These are phyloP conservation scores for Helicostylum pulchrum DNA, from an alignment of 192 early-diverging fungal species.

Conservation along the genomic window DNA sequence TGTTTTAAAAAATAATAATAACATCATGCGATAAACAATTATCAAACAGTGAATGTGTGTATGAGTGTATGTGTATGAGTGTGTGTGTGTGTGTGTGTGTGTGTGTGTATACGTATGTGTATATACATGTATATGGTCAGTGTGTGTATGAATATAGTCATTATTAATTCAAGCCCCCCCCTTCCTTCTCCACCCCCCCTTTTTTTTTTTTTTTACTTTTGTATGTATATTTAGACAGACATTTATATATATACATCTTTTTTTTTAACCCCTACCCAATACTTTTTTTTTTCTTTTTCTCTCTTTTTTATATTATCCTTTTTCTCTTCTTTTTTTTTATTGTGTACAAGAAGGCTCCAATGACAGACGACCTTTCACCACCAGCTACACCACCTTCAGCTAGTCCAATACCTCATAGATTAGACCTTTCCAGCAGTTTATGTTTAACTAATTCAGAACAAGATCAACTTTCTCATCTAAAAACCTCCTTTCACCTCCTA, in stretches of 20 bases:
- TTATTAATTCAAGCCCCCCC: not conserved
- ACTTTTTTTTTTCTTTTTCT: not conserved
- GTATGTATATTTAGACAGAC: not conserved
- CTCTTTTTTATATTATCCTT: not conserved
- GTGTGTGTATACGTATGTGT: too few species aligned
- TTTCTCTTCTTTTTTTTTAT: not conserved
- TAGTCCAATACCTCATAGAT: conserved; percentile 19
- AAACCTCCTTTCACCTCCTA: conserved; percentile 36
- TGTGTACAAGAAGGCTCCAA: not conserved
- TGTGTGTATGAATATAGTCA: too few species aligned
- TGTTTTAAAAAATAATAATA: too few species aligned
- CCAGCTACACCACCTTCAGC: conserved; percentile 32
- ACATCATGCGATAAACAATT: too few species aligned
- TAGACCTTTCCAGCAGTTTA: not conserved
- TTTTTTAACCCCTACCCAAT: too few species aligned
- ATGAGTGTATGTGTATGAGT: too few species aligned
- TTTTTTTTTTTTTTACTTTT: not conserved
- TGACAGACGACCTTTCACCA: conserved; percentile 32
- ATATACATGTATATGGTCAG: too few species aligned
- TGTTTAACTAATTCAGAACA: not conserved
- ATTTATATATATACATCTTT: too few species aligned
- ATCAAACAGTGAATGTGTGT: too few species aligned
- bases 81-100: too few species aligned
- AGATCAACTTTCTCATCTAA: conserved; percentile 28
- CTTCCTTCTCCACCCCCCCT: not conserved